Base-by-base conservation (phyloP, 768 basidiomycete species). In the Mrakia blollopis region DNA sequence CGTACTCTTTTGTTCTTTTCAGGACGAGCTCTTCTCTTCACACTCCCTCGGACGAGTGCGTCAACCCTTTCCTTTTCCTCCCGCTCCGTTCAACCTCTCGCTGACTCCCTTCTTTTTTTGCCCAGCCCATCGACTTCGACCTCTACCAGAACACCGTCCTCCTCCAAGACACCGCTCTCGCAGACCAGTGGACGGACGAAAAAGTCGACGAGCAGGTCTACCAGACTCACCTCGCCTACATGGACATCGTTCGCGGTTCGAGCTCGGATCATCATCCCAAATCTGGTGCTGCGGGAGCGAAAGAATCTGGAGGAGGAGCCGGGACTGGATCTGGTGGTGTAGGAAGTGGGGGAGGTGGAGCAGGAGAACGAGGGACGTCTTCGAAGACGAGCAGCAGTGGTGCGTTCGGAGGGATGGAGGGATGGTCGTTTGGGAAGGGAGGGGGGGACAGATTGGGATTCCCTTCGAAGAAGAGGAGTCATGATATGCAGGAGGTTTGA, bases 41-140 rank as follows among this genome's bases (percentile, higher is more conserved):
- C 70, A 77, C 52, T 73, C 72, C 0, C 72, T 77, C 16, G 76
- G 76, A n/a, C 44, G 76, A 30, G 76, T 77, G 28, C 23, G 76
- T 73, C 10, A 4, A 28, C 16, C 14, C 10, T n/a, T 9, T n/a
- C 13, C 62, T n/a, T n/a, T 37, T 1, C 32, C 69, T 37, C 35
- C 21, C 3, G 21, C 8, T 44, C 44, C 44, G 44, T 13, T 13
- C 5, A 6, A 28, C 37, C 11, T 28, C 32, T 37, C 32, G 32
- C 76, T 77, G 76, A 77, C 62, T 21, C 13, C 0, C 62, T 28
- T n/a, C 23, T 65, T 5, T 6, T 39, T 14, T 10, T 41, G 0
- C 30, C 25, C 63, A 73, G 72, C 72, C 76, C 23, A 57, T 73
- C 50, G 76, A 77, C 67, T 50, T 73, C 50, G 57, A 44, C 25